Percentiles rank a stretch among this genome's conserved stretches.
Evolutionary conservation across 805 yeast species (phyloP).

Genomic region (Barnettozyma sp.): DNA sequence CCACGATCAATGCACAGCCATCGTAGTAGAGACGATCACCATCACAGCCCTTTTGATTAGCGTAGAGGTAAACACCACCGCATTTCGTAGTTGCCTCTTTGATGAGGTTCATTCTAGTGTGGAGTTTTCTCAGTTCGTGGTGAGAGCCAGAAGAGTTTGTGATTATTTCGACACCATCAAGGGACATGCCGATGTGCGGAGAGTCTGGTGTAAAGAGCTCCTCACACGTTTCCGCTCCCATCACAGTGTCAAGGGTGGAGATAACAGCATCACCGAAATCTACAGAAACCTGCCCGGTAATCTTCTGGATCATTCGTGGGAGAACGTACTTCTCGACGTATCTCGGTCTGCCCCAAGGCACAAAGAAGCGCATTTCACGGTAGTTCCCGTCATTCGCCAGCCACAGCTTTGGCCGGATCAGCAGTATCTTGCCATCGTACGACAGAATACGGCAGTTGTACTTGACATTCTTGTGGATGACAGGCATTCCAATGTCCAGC

Average conservation of each 20-base stretch:
- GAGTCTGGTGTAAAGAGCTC: slow-evolving; percentile 94
- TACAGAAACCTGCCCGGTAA: slow-evolving; percentile 63
- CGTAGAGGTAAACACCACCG: slow-evolving; percentile 90
- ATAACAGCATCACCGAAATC: slow-evolving; percentile 89
- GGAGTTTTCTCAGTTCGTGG: slow-evolving; percentile 86
- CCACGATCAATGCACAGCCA: slow-evolving; percentile 92
- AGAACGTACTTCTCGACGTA: slow-evolving; percentile 65
- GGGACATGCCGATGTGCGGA: slow-evolving; percentile 85
- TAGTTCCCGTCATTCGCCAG: slow-evolving; percentile 97
- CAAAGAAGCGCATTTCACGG: slow-evolving; percentile 94
- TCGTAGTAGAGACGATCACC: slow-evolving; percentile 96
- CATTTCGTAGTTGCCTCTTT: slow-evolving; percentile 91
- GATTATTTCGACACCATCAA: slow-evolving; percentile 96
- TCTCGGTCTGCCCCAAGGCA: slow-evolving; percentile 85
- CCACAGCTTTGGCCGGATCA: slow-evolving; percentile 89
- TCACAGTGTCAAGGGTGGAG: slow-evolving; percentile 73
- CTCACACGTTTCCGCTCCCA: slow-evolving; percentile 98
- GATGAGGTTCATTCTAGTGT: slow-evolving; percentile 78
- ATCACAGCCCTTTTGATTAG: slow-evolving; percentile 97
- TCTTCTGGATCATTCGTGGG: slow-evolving; percentile 60
- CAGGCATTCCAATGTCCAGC: slow-evolving; percentile 92
- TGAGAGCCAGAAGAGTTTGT: slow-evolving; percentile 98
- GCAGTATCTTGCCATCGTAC: slow-evolving; percentile 65
- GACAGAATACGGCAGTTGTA: slow-evolving; percentile 89
- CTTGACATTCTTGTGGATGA: slow-evolving; percentile 77